Conservation (phyloP, 208 protist genomes). For the Crithidia acanthocephali region DNA sequence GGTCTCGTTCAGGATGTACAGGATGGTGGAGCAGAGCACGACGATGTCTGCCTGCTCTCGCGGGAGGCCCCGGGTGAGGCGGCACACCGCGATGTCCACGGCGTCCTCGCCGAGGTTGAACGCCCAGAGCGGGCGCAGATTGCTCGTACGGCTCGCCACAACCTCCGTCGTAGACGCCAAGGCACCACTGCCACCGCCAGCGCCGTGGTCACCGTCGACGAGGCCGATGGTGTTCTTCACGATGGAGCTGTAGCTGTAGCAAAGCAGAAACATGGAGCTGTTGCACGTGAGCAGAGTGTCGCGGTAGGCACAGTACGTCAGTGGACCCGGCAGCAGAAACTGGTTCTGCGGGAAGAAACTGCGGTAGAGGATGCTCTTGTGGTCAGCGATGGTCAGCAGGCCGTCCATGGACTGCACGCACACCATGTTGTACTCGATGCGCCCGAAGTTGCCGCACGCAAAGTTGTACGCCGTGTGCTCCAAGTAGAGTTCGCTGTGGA, state of each 20-base stretch:
- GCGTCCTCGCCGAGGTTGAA: slow-evolving; percentile 90
- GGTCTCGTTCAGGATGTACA: slow-evolving; percentile 71
- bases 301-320: slow-evolving; percentile 57
- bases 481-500: slow-evolving; percentile 64
- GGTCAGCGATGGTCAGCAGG: slow-evolving; percentile 82
- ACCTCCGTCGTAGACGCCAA: not conserved
- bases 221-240: slow-evolving; percentile 36
- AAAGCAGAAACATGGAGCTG: slow-evolving; percentile 79
- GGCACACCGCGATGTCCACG: slow-evolving; percentile 74
- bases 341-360: slow-evolving; percentile 74
- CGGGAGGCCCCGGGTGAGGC: slow-evolving; percentile 45
- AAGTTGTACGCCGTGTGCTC: slow-evolving; percentile 85
- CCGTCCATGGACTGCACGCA: slow-evolving; percentile 95
- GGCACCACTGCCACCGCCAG: not conserved
- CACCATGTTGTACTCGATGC: slow-evolving; percentile 68
- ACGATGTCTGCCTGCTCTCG: slow-evolving; percentile 72
- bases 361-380: slow-evolving; percentile 76
- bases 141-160: slow-evolving; percentile 5
- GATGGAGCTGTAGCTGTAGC: slow-evolving; percentile 80
- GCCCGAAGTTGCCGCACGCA: slow-evolving; percentile 75
- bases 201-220: slow-evolving; percentile 2
- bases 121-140: slow-evolving; percentile 56
- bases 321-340: slow-evolving; percentile 81
- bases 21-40: slow-evolving; percentile 73
- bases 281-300: slow-evolving; percentile 85